Percentiles rank a stretch among this genome's conserved stretches.
Evolutionary conservation across 2,329 filamentous ascomycete species (phyloP).

Genomic region (Fusarium incarnatum): DNA sequence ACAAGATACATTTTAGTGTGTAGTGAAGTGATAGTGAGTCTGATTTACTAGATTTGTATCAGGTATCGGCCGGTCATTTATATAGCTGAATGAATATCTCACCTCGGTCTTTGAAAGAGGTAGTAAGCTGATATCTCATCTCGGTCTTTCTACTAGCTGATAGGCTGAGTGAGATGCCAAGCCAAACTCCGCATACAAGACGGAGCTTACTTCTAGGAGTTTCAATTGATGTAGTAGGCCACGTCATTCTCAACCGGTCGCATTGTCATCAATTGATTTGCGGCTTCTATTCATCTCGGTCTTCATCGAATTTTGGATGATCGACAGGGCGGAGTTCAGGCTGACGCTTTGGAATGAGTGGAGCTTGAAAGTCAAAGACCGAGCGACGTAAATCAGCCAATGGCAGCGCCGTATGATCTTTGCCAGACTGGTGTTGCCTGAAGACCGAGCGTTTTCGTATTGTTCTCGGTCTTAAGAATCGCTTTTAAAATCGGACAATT

Average conservation of each 20-base stretch:
- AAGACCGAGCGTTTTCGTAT: not conserved
- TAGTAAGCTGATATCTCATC: not conserved
- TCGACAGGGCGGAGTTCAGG: no score
- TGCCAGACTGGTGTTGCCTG: not conserved
- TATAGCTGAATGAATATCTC: not conserved
- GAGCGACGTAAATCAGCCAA: not conserved
- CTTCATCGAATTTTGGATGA: no score
- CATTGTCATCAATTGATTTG: no score
- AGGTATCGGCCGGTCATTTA: not conserved
- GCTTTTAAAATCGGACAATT: no score
- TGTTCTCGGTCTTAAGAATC: not conserved
- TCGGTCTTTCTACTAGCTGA: not conserved
- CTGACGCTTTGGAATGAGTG: no score
- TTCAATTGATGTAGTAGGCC: accelerated
- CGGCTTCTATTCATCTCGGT: not conserved
- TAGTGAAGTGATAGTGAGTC: accelerated
- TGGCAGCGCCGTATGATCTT: not conserved
- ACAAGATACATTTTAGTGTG: not conserved
- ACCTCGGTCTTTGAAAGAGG: not conserved
- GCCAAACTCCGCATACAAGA: not conserved
- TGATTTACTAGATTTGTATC: no score
- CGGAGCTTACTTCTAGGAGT: not conserved
- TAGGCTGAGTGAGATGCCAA: not conserved
- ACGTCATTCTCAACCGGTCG: no score
- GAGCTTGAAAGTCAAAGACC: not conserved